Evolutionary conservation across 257 asterid genomes (phyloP).

Genomic region (Marsdenia floribunda): DNA sequence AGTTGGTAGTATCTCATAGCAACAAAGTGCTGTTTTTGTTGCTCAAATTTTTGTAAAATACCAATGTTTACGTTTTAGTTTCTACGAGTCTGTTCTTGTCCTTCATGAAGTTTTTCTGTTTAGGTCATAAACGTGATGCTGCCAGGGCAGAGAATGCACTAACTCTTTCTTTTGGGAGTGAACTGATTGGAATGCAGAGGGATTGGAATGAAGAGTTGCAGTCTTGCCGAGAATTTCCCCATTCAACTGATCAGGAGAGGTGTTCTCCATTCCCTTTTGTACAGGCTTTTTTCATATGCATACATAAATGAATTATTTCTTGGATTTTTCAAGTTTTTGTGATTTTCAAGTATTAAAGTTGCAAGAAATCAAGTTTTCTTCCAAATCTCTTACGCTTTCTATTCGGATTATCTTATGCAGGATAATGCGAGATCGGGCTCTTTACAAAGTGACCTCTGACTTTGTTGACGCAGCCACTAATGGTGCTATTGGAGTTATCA

Average conservation of each 20-base stretch:
- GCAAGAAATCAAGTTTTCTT: background rate
- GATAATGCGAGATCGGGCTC: constrained; percentile 89
- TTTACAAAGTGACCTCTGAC: constrained; percentile 84
- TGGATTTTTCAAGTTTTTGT: background rate
- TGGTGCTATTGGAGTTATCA: constrained; percentile 91
- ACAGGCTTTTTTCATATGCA: background rate
- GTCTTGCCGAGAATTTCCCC: constrained; percentile 93
- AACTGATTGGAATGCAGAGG: constrained; percentile 96
- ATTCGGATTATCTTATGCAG: constrained; percentile 32
- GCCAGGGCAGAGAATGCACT: constrained; percentile 87
- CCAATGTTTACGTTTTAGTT: constrained; percentile 3
- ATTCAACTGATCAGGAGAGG: constrained; percentile 79
- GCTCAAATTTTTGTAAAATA: background rate
- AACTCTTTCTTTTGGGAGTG: constrained; percentile 88
- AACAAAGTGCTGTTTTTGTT: background rate
- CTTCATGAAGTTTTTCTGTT: constrained; percentile 23
- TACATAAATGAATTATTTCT: background rate
- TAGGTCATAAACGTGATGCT: constrained; percentile 95
- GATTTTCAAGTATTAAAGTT: background rate
- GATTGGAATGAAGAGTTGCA: constrained; percentile 98
- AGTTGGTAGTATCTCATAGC: background rate
- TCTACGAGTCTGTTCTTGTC: constrained; percentile 13
- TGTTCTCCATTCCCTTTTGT: constrained; percentile 35
- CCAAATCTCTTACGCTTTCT: background rate
- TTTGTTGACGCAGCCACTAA: constrained; percentile 90